Conservation (phyloP, 2,329 filamentous ascomycete genomes). For the Fusarium nurragi region DNA sequence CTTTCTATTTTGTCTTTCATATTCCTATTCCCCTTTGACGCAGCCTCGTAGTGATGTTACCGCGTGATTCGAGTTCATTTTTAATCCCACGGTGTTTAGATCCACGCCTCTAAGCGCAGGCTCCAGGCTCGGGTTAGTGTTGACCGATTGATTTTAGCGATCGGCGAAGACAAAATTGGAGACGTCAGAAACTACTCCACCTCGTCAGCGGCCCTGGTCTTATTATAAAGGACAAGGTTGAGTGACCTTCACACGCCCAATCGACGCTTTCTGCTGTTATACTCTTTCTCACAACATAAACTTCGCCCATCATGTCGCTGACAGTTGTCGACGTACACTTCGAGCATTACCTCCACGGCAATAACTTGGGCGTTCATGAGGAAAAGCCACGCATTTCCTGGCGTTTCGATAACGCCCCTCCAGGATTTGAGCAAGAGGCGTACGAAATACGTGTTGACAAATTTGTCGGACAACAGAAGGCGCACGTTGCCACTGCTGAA, state of each 20-base stretch:
- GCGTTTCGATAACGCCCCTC: slow-evolving; percentile 25
- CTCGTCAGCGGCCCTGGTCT: neutral
- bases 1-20: too few relatives aligned
- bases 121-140: neutral
- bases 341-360: slow-evolving; percentile 27
- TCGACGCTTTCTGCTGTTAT: neutral
- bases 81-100: neutral
- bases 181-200: neutral
- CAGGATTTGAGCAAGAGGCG: slow-evolving; percentile 22
- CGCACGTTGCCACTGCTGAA: neutral
- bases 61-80: too few relatives aligned
- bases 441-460: slow-evolving; percentile 24
- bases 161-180: neutral
- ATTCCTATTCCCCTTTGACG: too few relatives aligned
- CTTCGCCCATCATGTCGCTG: slow-evolving; percentile 9
- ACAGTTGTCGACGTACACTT: slow-evolving; percentile 25
- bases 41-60: too few relatives aligned
- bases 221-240: neutral
- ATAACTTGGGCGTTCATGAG: slow-evolving; percentile 32
- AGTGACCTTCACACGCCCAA: neutral
- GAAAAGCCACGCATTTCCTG: slow-evolving; percentile 33
- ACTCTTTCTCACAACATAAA: neutral
- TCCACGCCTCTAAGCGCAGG: neutral
- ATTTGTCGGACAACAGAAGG: neutral
- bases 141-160: neutral